Conservation (phyloP, 2,329 filamentous ascomycete genomes). For the Lachnellula occidentalis region DNA sequence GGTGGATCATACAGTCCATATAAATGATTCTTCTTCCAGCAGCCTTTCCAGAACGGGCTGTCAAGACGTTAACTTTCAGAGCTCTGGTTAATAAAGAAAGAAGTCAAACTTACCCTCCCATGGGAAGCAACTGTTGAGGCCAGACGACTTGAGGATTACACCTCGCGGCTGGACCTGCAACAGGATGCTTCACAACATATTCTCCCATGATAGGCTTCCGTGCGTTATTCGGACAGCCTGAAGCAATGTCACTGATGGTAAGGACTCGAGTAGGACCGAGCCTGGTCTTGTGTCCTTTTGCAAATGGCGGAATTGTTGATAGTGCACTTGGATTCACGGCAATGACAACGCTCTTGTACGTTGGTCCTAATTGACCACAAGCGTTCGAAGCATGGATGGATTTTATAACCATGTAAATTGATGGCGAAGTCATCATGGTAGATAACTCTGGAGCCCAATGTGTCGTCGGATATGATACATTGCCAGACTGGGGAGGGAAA, state of each 20-base stretch:
- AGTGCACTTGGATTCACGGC: conserved; percentile 32
- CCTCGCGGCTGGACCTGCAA: conserved; percentile 11
- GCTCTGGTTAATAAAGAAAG: not conserved
- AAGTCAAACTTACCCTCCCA: conserved; percentile 15
- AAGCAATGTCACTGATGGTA: conserved; percentile 32
- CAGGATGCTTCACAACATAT: conserved; percentile 8
- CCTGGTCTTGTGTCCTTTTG: conserved; percentile 21
- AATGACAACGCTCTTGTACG: conserved; percentile 30
- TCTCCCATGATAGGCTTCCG: conserved; percentile 1
- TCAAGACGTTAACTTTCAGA: not conserved
- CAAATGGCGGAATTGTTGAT: conserved; percentile 30
- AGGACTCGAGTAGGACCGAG: conserved; percentile 24
- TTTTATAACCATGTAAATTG: conserved; percentile 35
- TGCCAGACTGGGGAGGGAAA: conserved; percentile 13
- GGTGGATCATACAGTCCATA: conserved; percentile 38
- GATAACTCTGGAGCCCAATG: conserved; percentile 11
- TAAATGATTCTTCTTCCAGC: conserved; percentile 32
- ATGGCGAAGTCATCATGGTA: conserved; percentile 32
- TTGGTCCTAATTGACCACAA: conserved; percentile 29
- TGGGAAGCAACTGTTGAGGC: conserved; percentile 12
- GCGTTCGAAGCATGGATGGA: conserved; percentile 33
- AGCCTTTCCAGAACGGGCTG: conserved; percentile 31
- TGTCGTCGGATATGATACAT: conserved; percentile 10
- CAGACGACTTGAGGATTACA: conserved; percentile 18
- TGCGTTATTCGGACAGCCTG: conserved; percentile 24